Evolutionary conservation across 306 rosid species (phyloP).

Genomic region (Cicer pinnatifidum): DNA sequence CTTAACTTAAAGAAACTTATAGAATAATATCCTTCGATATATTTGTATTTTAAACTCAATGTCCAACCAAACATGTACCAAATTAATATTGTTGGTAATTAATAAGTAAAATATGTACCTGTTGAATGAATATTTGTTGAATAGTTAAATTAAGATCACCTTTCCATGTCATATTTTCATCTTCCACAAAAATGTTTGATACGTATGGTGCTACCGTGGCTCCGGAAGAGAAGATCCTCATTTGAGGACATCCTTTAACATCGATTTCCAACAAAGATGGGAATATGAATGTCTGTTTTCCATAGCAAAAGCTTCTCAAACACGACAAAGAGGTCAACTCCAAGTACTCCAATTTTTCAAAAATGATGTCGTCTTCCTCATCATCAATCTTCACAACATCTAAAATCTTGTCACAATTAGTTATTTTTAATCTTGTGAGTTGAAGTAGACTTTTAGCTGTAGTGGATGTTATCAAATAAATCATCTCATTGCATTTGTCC

Average conservation of each 20-base stretch:
- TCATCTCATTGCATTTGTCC: background rate
- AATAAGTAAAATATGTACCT: background rate
- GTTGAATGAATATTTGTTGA: background rate
- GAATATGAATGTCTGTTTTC: background rate
- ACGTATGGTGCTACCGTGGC: background rate
- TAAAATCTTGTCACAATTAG: background rate
- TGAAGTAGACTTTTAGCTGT: background rate
- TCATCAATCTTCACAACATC: background rate
- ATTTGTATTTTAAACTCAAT: too few species aligned
- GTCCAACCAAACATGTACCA: too few species aligned
- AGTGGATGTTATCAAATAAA: background rate
- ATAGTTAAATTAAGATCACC: constrained; percentile 9
- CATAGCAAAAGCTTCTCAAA: background rate
- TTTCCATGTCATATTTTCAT: background rate
- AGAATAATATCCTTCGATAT: too few species aligned
- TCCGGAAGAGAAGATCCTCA: background rate
- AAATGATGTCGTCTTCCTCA: background rate
- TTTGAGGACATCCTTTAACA: background rate
- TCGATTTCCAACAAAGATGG: background rate
- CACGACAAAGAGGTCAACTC: background rate
- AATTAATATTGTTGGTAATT: too few species aligned
- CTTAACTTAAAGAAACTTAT: too few species aligned
- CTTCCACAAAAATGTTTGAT: background rate
- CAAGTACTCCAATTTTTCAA: background rate
- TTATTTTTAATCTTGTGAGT: background rate